Conservation (phyloP, 805 yeast species). For the Wickerhamomyces xylosicus region DNA sequence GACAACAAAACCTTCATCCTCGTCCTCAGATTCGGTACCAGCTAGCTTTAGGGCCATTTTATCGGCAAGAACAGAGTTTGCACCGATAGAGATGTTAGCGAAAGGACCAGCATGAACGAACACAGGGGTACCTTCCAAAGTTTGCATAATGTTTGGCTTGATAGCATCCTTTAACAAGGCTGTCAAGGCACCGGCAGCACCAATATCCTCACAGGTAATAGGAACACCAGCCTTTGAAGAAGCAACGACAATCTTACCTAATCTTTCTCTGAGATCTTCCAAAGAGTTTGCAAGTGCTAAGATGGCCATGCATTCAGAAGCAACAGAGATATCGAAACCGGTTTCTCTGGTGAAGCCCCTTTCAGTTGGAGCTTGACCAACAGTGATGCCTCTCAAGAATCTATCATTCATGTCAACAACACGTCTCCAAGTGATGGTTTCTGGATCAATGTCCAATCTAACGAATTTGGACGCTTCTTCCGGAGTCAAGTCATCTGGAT, state of each 20-base stretch:
- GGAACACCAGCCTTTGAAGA: constrained; percentile 67
- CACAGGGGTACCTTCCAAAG: constrained; percentile 95
- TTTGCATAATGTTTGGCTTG: constrained; percentile 95
- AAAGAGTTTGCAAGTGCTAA: constrained; percentile 74
- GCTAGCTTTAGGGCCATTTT: constrained; percentile 86
- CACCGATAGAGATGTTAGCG: constrained; percentile 96
- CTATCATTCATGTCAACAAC: constrained; percentile 94
- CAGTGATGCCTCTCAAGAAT: constrained; percentile 76
- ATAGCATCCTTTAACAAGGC: constrained; percentile 93
- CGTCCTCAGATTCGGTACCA: constrained; percentile 40
- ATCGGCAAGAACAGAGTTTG: constrained; percentile 90
- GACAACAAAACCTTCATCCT: constrained; percentile 73
- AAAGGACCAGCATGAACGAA: constrained; percentile 97
- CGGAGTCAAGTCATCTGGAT: constrained; percentile 70
- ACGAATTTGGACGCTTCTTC: constrained; percentile 72
- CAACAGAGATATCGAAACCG: constrained; percentile 95
- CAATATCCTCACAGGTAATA: constrained; percentile 88
- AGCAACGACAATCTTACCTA: constrained; percentile 86
- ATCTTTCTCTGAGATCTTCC: constrained; percentile 75
- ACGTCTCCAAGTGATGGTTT: constrained; percentile 82
- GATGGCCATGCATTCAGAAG: constrained; percentile 94
- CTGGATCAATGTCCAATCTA: constrained; percentile 81
- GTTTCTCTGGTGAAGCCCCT: constrained; percentile 78
- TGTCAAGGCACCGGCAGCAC: constrained; percentile 92
- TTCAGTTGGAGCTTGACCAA: constrained; percentile 91